Evolutionary conservation across 495 filamentous ascomycete species (phyloP).

Genomic region (Aspergillus panamensis): DNA sequence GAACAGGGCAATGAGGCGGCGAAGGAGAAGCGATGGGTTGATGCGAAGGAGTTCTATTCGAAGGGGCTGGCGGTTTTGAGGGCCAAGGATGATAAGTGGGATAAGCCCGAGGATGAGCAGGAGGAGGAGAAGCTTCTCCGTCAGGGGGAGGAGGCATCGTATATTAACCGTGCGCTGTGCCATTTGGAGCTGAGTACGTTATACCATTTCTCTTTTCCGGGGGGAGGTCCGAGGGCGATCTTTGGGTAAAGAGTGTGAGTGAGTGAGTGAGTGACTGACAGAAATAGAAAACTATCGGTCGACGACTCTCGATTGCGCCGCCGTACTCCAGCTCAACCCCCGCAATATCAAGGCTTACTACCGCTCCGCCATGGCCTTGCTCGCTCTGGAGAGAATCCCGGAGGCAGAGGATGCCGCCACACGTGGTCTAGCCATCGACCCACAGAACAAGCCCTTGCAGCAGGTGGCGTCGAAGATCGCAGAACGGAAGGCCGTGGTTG

Average conservation of each 20-base stretch:
- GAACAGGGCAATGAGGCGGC: slow-evolving; percentile 90
- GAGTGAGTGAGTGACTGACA: slow-evolving; percentile 12
- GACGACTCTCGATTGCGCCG: slow-evolving; percentile 75
- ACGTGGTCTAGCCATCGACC: slow-evolving; percentile 67
- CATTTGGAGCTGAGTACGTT: slow-evolving; percentile 68
- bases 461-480: slow-evolving; percentile 52
- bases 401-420: slow-evolving; percentile 75
- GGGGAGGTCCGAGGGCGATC: not conserved
- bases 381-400: slow-evolving; percentile 64
- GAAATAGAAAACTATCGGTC: slow-evolving; percentile 73
- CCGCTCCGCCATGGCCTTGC: slow-evolving; percentile 70
- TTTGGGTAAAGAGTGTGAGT: not conserved
- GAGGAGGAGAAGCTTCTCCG: slow-evolving; percentile 57
- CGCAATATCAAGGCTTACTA: slow-evolving; percentile 85
- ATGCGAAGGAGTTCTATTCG: slow-evolving; percentile 87
- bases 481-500: slow-evolving; percentile 41
- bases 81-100: slow-evolving; percentile 53
- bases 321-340: slow-evolving; percentile 73
- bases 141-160: slow-evolving; percentile 66
- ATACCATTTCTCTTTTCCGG: not conserved
- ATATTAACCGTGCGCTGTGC: slow-evolving; percentile 82
- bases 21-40: slow-evolving; percentile 64
- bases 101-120: slow-evolving; percentile 41
- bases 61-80: slow-evolving; percentile 71
- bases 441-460: slow-evolving; percentile 56